Evolutionary conservation across 768 basidiomycete species (phyloP), one percentile per base, ranked within the genome.

Genomic region (Pleurotus sapidus): DNA sequence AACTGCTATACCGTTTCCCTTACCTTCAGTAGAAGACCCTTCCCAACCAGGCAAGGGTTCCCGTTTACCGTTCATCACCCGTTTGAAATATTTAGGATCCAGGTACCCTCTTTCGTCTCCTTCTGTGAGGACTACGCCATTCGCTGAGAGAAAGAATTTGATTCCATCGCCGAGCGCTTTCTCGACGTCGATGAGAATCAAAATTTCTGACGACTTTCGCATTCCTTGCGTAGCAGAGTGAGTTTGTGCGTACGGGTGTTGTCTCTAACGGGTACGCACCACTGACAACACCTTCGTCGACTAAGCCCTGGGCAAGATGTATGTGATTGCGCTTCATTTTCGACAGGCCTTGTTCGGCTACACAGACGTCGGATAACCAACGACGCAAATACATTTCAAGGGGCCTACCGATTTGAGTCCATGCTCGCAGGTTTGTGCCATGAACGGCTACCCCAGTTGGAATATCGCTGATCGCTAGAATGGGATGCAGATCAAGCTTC

Each of bases 241-340:
- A 14, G 11, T 30, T 30, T 20, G 8, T 49, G 11, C 24, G 20
- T 20, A 20, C 20, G 20, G 20, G 12, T 55, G 17, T 14, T 11
- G 55, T 3, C 23, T 11, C 23, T 45, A 51, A 49, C 45, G 58
- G 27, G 20, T 20, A 20, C 20, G 20, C 57, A 92, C 94, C 93
- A 61, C 91, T 94, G 53, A 88, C 81, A 48, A 91, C 85, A 4
- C 81, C 80, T 2, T 84, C 68, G 7, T 84, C 84, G 2, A 79
- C 74, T 3, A 91, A 72, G 37, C 89, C 87, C 67, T 94, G 89
- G 0, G 95, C 95, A 12, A 97, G 77, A 70, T 99, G 96, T 39
- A 98, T 89, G 65, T 98, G 95, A 65, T 95, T 96, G 23, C 96
- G 79, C 11, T 72, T 79, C 94, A 95, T 97, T 60, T 79, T 86